Base-by-base conservation (phyloP, 108 stramenopile species). In the Cyclotella atomus region DNA sequence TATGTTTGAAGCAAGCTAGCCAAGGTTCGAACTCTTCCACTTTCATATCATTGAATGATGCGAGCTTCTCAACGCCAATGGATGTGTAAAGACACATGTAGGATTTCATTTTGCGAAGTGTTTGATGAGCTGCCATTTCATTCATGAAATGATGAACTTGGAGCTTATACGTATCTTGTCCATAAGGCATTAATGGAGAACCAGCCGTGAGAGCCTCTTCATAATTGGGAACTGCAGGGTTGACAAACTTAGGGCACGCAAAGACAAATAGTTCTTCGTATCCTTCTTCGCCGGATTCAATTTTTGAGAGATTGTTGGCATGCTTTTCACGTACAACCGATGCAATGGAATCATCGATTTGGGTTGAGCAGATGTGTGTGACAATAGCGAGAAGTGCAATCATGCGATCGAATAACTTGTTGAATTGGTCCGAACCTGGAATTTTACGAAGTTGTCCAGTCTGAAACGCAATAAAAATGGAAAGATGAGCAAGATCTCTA, bases 41-140 rank as follows among this genome's bases (percentile, higher is more conserved):
- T 33, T 76, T 76, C 43, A 94, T 79, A 71, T 91, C 90, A 60
- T 89, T 89, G 82, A 97, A 99, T 17, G 81, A 61, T 8, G 93
- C 91, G 30, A 99, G 80, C 75, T 99, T 99, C 24, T 83, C 86
- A 15, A 96, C 76, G 10, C 76, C 84, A 59, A 99, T 95, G 63
- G 95, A 93, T 12, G 97, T 96, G 85, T 99, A 99, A 14, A 99
- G 85, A 49, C 91, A 93, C 83, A 99, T 84, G 88, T 96, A 99
- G n/a, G 92, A 93, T 46, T 96, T 77, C 75, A 99, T 82, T 73
- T 91, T 91, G 24, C 83, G 81, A 54, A 93, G 73, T 14, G 64
- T 83, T 55, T 73, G 60, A 64, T 96, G 92, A 34, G 82, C 70
- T 45, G 73, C 62, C 84, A 96, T 88, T 82, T 98, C 96, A 44